Evolutionary conservation across 805 yeast genomes (phyloP), one percentile per base, ranked within the genome.

Genomic region (Torulaspora delbrueckii): DNA sequence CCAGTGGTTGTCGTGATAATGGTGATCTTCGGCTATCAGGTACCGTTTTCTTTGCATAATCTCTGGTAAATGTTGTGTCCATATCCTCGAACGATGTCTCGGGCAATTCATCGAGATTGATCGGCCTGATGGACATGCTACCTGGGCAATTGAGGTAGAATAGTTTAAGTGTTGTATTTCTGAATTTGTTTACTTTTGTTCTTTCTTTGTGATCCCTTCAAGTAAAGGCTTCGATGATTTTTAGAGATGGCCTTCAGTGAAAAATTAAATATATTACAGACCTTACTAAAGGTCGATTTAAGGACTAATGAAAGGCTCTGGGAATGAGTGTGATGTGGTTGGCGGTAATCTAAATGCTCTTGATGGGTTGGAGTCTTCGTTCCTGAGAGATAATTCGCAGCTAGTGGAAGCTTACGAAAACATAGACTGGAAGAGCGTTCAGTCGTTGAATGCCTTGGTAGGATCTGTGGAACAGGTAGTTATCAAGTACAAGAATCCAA

Each of bases 391-490:
- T 18, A 64, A 64, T 42, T 40, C 47, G 9, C 53, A 43, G 10
- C 48, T 63, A 38, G 62, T 57, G 2, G 41, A 42, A 1, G 48
- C 59, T 0, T 63, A 59, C 24, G 43, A 39, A 4, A 42, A 43
- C 22, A 54, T 63, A 7, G 45, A 55, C 8, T 61, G 65, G 66
- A 43, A 66, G 41, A 65, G 74, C 48, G 59, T 74, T 10, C 41
- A 46, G 9, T 59, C 68, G 13, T 69, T 81, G 73, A 73, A 74
- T 39, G 46, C 47, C 1, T 50, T 77, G 10, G 65, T 77, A 12
- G 48, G 53, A 3, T 40, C 48, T 5, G 63, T 70, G 1, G 72
- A 68, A 33, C 54, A 59, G 32, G 46, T 67, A 1, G 57, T 69
- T 0, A 42, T 56, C 27, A 68, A 63, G 41, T 69, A 69, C 45